These are phyloP conservation scores for Fusarium luffae DNA, from an alignment of 2,329 filamentous ascomycete genomes.

Conservation along the genomic window DNA sequence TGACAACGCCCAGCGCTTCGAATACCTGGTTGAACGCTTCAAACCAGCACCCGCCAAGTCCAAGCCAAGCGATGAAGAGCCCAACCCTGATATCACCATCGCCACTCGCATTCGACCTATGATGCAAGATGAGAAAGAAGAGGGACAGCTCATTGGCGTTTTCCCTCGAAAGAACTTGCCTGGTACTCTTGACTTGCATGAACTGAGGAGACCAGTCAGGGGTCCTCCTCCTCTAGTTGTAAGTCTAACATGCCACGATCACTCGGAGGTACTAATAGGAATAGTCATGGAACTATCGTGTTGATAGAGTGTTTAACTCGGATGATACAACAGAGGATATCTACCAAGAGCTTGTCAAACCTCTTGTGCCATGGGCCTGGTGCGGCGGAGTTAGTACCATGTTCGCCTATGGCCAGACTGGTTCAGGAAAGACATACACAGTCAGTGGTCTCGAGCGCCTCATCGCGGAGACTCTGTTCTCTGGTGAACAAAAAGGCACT, in stretches of 20 bases:
- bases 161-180: slow-evolving; percentile 9
- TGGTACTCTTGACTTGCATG: slow-evolving; percentile 51
- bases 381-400: slow-evolving; percentile 60
- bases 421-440: slow-evolving; percentile 61
- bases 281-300: slow-evolving; percentile 50
- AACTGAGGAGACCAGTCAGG: slow-evolving; percentile 49
- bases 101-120: slow-evolving; percentile 53
- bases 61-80: slow-evolving; percentile 6
- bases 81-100: slow-evolving; percentile 50
- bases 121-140: slow-evolving; percentile 48
- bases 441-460: slow-evolving; percentile 56
- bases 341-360: slow-evolving; percentile 54
- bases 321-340: slow-evolving; percentile 53
- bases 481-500: slow-evolving; percentile 35
- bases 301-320: slow-evolving; percentile 53
- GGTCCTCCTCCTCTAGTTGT: slow-evolving; percentile 50
- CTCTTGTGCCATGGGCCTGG: slow-evolving; percentile 59
- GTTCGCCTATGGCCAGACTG: slow-evolving; percentile 62
- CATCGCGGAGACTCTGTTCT: slow-evolving; percentile 52
- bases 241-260: background rate
- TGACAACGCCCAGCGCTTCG: slow-evolving; percentile 47
- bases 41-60: slow-evolving; percentile 36
- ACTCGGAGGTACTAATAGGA: background rate
- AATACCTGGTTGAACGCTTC: slow-evolving; percentile 44
- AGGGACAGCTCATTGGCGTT: slow-evolving; percentile 45